phyloP scores from a whole-genome alignment of 371 early-diverging fungal genomes.

The Zopfochytrium polystomum region DNA sequence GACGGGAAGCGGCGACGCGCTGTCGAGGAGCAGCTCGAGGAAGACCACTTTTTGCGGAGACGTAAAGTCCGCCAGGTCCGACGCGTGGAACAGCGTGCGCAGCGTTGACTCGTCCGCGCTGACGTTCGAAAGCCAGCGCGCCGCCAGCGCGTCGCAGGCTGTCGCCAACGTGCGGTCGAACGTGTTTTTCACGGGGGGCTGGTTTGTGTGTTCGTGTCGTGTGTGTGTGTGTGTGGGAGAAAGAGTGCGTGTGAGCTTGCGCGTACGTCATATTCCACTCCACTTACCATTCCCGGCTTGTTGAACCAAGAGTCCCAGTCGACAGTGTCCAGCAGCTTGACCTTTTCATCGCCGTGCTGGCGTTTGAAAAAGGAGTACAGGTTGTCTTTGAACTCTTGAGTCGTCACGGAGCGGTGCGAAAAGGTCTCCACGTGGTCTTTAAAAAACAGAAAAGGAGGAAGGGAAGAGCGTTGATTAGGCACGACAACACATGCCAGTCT shows the following conservation, averaged over 20 bases:
- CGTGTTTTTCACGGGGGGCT: conserved; percentile 80
- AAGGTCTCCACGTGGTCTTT: conserved; percentile 70
- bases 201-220: too few species aligned
- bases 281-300: conserved; percentile 59
- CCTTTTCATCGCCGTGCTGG: conserved; percentile 61
- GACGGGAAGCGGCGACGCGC: conserved; percentile 62
- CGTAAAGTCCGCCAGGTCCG: conserved; percentile 12
- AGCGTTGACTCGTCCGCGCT: neutral
- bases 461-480: too few species aligned
- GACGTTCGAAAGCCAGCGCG: conserved; percentile 31
- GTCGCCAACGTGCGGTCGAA: conserved; percentile 82
- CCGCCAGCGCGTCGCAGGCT: conserved; percentile 78
- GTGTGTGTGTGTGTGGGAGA: too few species aligned
- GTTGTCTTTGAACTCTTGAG: conserved; percentile 80
- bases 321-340: conserved; percentile 56
- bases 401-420: conserved; percentile 81
- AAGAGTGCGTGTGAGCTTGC: too few species aligned
- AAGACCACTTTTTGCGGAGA: conserved; percentile 59
- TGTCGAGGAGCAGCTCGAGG: conserved; percentile 69
- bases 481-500: too few species aligned
- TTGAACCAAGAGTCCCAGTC: conserved; percentile 91
- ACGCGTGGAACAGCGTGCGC: neutral
- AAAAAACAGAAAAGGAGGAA: too few species aligned
- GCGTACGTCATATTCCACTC: too few species aligned
- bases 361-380: conserved; percentile 71